A percentile compares a stretch with the other conserved stretches of the same genome.
Conservation (phyloP, 2,329 filamentous ascomycete genomes). For the Clarireedia paspali region DNA sequence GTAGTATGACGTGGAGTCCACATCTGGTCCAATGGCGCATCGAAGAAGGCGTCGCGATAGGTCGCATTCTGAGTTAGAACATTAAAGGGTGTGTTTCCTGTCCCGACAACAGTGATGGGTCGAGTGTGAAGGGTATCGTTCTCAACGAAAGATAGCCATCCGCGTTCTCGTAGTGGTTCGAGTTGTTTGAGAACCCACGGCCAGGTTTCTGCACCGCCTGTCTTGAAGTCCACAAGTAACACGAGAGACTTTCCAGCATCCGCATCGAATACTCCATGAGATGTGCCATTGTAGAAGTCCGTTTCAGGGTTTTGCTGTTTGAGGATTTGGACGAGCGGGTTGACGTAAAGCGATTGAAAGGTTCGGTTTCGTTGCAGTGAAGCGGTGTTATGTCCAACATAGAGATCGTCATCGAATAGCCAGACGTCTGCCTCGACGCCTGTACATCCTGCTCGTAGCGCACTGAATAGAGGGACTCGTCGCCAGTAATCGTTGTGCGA, state of each 20-base stretch:
- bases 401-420: constrained; percentile 48
- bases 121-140: constrained; percentile 43
- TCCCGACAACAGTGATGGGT: constrained; percentile 61
- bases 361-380: constrained; percentile 49
- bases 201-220: constrained; percentile 43
- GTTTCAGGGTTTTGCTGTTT: constrained; percentile 42
- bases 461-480: constrained; percentile 53
- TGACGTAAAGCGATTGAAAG: constrained; percentile 54
- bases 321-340: constrained; percentile 54
- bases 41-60: constrained; percentile 57
- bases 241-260: constrained; percentile 46
- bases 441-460: constrained; percentile 50
- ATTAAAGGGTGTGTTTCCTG: constrained; percentile 55
- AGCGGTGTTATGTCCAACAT: constrained; percentile 54
- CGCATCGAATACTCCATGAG: constrained; percentile 48
- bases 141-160: constrained; percentile 49
- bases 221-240: constrained; percentile 66
- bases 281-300: constrained; percentile 37
- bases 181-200: constrained; percentile 46
- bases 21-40: constrained; percentile 49
- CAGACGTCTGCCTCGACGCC: constrained; percentile 65
- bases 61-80: constrained; percentile 43
- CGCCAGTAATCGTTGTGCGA: constrained; percentile 69
- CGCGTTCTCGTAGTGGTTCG: constrained; percentile 47
- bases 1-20: constrained; percentile 25